Evolutionary conservation across 805 yeast species (phyloP), one percentile per base, ranked within the genome.

Genomic region (Candida sonorensis): DNA sequence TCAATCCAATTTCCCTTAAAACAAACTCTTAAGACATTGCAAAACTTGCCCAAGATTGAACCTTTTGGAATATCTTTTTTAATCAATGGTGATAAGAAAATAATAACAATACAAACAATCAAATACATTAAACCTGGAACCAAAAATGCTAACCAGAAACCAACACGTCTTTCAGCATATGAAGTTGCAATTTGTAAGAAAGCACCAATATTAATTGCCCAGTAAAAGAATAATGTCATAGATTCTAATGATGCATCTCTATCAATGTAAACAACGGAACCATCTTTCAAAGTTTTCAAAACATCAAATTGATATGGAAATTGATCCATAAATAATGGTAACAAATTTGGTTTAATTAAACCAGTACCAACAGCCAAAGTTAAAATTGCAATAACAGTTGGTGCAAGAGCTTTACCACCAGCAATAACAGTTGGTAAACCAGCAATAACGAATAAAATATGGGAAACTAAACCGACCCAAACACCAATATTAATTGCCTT

Each of bases 181-280:
- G 74, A 61, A 13, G 77, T 68, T 14, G 72, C 76, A 33, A 72
- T 55, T 44, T 62, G 68, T 44, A 69, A 61, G 53, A 72, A 69
- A 7, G 75, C 69, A 40, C 77, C 78, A 38, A 69, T 58, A 45
- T 70, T 73, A 42, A 73, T 72, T 32, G 71, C 55, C 73, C 75
- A 70, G 53, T 72, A 72, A 50, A 70, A 72, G 27, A 66, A 57
- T 48, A 70, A 56, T 15, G 69, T 47, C 40, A 61, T 44, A 24
- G 51, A 47, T 42, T 59, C 62, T 36, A 67, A 49, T 4, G 69
- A 51, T 34, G 63, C 55, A 45, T 62, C 64, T 34, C 70, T 60
- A 44, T 67, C 72, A 27, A 69, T 56, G 44, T 81, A 74, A 22
- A 81, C 88, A 29, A 68, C 66, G 50, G 76, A 77, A 36, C 94